Conservation (phyloP, 176 grass and related monocot species). For the Miscanthus lutarioriparius region DNA sequence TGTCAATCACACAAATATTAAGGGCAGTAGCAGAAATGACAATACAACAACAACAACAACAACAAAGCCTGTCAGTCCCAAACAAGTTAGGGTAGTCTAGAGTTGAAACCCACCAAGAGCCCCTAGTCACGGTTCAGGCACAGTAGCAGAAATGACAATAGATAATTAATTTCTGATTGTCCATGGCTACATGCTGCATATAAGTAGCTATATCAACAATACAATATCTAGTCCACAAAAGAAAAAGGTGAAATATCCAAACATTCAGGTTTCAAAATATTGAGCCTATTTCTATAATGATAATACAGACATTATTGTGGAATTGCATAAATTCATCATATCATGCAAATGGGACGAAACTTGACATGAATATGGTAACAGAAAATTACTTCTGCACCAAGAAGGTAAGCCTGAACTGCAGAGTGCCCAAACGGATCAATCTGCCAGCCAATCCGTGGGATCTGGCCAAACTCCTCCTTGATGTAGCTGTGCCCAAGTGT, state of each 20-base stretch:
- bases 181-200: background rate
- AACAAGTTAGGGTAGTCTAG: too few relatives aligned
- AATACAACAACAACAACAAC: background rate
- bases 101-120: too few relatives aligned
- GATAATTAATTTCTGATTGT: background rate
- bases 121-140: too few relatives aligned
- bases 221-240: background rate
- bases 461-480: slow-evolving; percentile 75
- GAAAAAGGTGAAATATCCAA: background rate
- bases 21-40: background rate
- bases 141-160: background rate
- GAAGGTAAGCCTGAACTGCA: slow-evolving; percentile 86
- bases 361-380: slow-evolving; percentile 2
- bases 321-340: background rate
- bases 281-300: background rate
- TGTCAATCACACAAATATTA: slow-evolving; percentile 3
- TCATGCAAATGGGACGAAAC: background rate
- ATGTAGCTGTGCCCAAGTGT: slow-evolving; percentile 82
- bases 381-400: slow-evolving; percentile 66
- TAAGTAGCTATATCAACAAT: slow-evolving; percentile 9
- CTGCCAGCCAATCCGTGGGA: slow-evolving; percentile 91
- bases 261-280: background rate
- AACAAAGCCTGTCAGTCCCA: too few relatives aligned
- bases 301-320: background rate
- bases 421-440: slow-evolving; percentile 97